phyloP scores from a whole-genome alignment of 495 filamentous ascomycete genomes.

The Aspergillus nanangensis region DNA sequence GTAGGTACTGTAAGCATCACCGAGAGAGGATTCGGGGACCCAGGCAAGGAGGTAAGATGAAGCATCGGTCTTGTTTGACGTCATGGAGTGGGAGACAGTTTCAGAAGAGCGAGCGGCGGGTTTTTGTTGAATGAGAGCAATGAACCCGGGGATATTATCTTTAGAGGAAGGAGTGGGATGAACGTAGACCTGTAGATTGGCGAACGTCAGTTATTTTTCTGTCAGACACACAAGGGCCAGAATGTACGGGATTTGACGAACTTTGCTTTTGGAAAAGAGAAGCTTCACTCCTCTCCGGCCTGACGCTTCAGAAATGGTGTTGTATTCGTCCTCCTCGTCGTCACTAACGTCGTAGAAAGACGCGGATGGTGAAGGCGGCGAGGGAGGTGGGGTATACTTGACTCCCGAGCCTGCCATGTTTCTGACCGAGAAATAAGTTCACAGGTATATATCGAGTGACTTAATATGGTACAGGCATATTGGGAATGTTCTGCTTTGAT shows the following conservation, averaged over 20 bases:
- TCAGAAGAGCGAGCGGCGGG: conserved; percentile 21
- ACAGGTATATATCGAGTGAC: too few species aligned
- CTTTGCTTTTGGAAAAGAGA: conserved; percentile 97
- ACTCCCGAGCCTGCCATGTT: conserved; percentile 26
- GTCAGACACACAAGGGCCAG: background rate
- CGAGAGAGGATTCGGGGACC: conserved; percentile 87
- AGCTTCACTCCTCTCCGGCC: conserved; percentile 86
- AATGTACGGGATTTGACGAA: conserved; percentile 20
- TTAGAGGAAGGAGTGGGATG: conserved; percentile 89
- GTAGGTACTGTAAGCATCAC: conserved; percentile 81
- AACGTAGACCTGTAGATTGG: conserved; percentile 73
- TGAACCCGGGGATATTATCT: conserved; percentile 96
- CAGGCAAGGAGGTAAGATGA: conserved; percentile 84
- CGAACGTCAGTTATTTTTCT: background rate
- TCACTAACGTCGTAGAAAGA: conserved; percentile 97
- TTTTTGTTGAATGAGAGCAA: conserved; percentile 93
- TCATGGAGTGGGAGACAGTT: conserved; percentile 40
- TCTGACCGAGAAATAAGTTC: background rate
- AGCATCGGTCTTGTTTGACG: conserved; percentile 42
- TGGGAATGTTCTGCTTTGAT: background rate
- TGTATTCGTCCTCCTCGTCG: conserved; percentile 92
- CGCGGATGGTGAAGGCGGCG: conserved; percentile 70
- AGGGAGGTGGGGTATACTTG: conserved; percentile 41
- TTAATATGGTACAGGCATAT: background rate
- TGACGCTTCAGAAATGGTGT: conserved; percentile 82